Base-by-base conservation (phyloP, 1,284 basidiomycete species). In the Boletellus sp. region DNA sequence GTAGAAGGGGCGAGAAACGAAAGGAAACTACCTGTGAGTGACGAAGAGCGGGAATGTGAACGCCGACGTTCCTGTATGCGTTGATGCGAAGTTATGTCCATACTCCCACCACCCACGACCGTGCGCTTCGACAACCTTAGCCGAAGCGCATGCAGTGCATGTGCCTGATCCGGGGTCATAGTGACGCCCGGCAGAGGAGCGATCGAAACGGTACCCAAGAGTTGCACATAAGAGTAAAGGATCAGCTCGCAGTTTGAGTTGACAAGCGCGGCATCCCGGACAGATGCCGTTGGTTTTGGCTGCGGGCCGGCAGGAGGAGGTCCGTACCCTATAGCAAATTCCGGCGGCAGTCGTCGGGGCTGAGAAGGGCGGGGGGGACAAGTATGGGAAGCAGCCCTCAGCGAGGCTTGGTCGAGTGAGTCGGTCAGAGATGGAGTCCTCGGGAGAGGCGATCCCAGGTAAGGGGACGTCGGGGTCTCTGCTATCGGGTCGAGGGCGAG, bases 141-240 rank as follows among this genome's bases (percentile, higher is more conserved):
- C 17, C 82, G 74, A n/a, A 84, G 68, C 0, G 63, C 58, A 34
- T 69, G 63, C 41, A 84, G 55, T 0, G 69, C 66, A 3, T 70
- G 68, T 2, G 62, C 54, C 39, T 79, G 75, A 30, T 73, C 74
- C 3, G 60, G 60, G 6, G 65, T 60, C 41, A 64, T 57, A 26
- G 53, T 47, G 5, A 57, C 52, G 14, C 63, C 62, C 5, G 68
- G 58, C n/a, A 68, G 49, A 8, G 73, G 66, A 2, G 63, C 59
- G 44, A 76, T 53, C 23, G 77, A 72, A 42, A 85, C 70, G 0
- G 73, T 78, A 3, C 91, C 91, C n/a, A 79, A 71, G 21, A 94
- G 73, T 55, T 93, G 91, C 0, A 85, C 88, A 60, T 93, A 94
- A 0, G 91, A 83, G 67, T 93, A 94, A 1, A 94, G 73, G n/a